phyloP scores from a whole-genome alignment of 1,284 basidiomycete species.

The Ganoderma lucidum region DNA sequence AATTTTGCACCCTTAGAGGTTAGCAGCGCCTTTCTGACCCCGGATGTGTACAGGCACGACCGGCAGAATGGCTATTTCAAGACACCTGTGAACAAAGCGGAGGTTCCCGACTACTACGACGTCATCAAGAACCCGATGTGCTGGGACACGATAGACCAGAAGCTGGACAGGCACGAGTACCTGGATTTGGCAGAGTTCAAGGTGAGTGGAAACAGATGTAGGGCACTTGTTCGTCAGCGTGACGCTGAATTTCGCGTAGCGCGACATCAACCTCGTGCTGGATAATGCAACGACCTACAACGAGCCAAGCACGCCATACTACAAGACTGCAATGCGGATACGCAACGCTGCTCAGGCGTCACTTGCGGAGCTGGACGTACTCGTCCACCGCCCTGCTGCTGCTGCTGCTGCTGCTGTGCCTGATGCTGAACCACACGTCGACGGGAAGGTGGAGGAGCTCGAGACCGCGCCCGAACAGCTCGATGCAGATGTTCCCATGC shows the following conservation, averaged over 20 bases:
- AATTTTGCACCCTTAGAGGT: neutral
- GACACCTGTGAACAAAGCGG: conserved; percentile 78
- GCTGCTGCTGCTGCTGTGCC: neutral
- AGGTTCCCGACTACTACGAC: conserved; percentile 94
- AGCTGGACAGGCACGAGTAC: conserved; percentile 84
- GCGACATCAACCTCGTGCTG: conserved; percentile 85
- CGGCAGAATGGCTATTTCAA: conserved; percentile 75
- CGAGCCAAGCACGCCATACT: conserved; percentile 73
- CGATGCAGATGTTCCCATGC: conserved; percentile 9
- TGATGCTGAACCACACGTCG: conserved; percentile 33
- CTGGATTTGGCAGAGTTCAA: conserved; percentile 80
- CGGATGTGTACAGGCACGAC: conserved; percentile 67
- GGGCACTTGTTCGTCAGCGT: neutral
- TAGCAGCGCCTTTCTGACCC: conserved; percentile 38
- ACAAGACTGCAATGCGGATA: conserved; percentile 79
- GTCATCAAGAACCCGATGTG: conserved; percentile 90
- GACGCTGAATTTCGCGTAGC: conserved; percentile 50
- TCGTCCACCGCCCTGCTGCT: conserved; percentile 4
- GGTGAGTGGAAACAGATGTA: conserved; percentile 49
- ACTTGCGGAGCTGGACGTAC: conserved; percentile 62
- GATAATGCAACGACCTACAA: conserved; percentile 93
- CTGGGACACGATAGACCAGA: conserved; percentile 84
- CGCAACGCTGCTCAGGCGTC: conserved; percentile 65
- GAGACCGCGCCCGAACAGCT: conserved; percentile 12
- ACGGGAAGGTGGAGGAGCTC: conserved; percentile 23